A percentile compares a stretch with the other conserved stretches of the same genome.
Conservation (phyloP, 2,329 filamentous ascomycete species). For the Mariannaea elegans region DNA sequence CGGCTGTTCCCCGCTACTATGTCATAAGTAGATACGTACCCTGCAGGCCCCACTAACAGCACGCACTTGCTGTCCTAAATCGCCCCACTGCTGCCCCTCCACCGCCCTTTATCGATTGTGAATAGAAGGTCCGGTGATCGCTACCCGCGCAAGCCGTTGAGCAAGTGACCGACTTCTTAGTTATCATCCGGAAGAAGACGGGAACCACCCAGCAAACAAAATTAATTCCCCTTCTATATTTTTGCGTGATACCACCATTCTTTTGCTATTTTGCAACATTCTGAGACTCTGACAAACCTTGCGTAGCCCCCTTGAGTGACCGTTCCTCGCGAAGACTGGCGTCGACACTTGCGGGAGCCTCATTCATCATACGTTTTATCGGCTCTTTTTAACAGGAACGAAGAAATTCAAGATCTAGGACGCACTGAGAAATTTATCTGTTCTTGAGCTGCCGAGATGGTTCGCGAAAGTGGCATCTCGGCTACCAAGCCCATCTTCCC, state of each 20-base stretch:
- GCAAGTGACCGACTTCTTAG: constrained; percentile 32
- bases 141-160: constrained; percentile 35
- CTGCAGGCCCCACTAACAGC: constrained; percentile 21
- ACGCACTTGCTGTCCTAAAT: neutral
- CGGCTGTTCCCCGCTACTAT: neutral
- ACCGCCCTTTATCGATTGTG: constrained; percentile 31
- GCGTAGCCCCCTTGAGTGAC: neutral
- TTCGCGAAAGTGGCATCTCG: constrained; percentile 50
- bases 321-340: neutral
- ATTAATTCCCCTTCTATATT: neutral
- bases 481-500: constrained; percentile 58
- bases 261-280: neutral
- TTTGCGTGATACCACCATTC: neutral
- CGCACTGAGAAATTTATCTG: constrained; percentile 4
- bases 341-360: constrained; percentile 8
- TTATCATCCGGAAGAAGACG: constrained; percentile 21
- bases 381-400: neutral
- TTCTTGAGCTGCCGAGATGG: constrained; percentile 35
- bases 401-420: neutral
- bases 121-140: constrained; percentile 39
- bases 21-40: constrained; percentile 23
- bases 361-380: constrained; percentile 8
- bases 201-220: neutral
- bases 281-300: neutral
- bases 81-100: constrained; percentile 29